Base-by-base conservation (phyloP, 148 eudicot genomes). In the Heliosperma pusillum region DNA sequence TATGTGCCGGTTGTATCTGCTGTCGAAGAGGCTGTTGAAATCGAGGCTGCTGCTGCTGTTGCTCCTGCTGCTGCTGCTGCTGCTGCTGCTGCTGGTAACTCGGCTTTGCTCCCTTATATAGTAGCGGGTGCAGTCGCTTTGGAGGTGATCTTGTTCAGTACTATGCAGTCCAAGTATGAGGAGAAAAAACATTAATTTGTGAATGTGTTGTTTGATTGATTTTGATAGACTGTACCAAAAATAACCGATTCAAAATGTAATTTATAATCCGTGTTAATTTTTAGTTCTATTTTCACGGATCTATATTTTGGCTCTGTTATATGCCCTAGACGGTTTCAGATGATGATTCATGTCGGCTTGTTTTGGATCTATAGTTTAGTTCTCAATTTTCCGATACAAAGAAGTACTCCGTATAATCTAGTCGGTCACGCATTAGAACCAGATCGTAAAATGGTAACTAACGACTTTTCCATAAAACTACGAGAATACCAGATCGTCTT, bases 61-160 rank as follows among this genome's bases (percentile, higher is more conserved):
- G 78, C 83, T 85, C 75, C 78, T 11, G 76, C 12, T 73, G 77
- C 20, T 11, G 76, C 12, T 73, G 77, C 20, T 11, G 76, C 12
- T 73, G n/a, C n/a, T 73, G 10, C 87, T 79, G 58, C 87, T 42
- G 75, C 80, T 47, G 10, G 86, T 79, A 22, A 77, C 70, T 13
- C 76, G 29, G 76, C 90, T 76, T 66, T 88, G 78, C 83, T 85
- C 75, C 78, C 87, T 80, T n/a, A 77, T 77, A 66, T 92, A 83
- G 61, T 66, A 77, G 86, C 84, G 72, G 84, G 66, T 82, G 80
- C 80, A 47, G 92, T 90, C 30, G 77, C 82, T 30, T 74, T 89
- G 1, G 78, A 77, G 78, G 83, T 81, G 45, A 2, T 81, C 17
- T 33, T 81, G 68, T 70, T 81, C 11, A 67, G 17, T 33, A 77